Evolutionary conservation across 176 grass and related monocot species (phyloP), one percentile per base, ranked within the genome.

Genomic region (Eragrostis curvula): DNA sequence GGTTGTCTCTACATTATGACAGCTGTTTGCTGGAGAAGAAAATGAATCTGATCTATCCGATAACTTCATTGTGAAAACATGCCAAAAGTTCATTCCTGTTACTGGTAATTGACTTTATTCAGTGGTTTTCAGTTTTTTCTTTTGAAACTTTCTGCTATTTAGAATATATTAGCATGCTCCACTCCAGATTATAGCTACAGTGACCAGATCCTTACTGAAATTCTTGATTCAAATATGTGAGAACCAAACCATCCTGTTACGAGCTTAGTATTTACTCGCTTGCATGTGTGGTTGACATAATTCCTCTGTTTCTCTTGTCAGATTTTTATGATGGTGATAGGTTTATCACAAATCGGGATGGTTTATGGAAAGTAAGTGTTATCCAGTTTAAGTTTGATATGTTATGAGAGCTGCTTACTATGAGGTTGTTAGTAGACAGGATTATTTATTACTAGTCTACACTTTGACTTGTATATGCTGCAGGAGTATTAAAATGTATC

Each of bases 41-140:
- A 91, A 90, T 14, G 93, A 99, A 74, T 90, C 93, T 73, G 96
- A 99, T 84, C 86, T 99, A 68, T 87, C 93, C 50, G 89, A 96
- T 55, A 99, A 99, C 80, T 99, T 99, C 86, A 96, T 99, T 87
- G 93, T 99, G 62, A 99, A 99, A 88, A 90, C 87, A 69, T 98
- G 96, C 69, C 92, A 90, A 87, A 95, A 87, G 52, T 93, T 99
- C 84, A 99, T 99, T 88, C 96, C 93, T 65, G 89, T 99, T 78
- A 90, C 89, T 81, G 82, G 96, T 99, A 77, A 91, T 67, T 36
- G 75, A 65, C 70, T 82, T 39, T 28, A 36, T 70, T 65, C 36
- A 16, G 21, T 66, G 69, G 12, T 62, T 86, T 71, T 85, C 32
- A 61, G 16, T 83, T 75, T 80, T 68, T 30, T 16, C 36, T 69